Evolutionary conservation across 148 eudicot genomes (phyloP).

Genomic region (Cornus florida): DNA sequence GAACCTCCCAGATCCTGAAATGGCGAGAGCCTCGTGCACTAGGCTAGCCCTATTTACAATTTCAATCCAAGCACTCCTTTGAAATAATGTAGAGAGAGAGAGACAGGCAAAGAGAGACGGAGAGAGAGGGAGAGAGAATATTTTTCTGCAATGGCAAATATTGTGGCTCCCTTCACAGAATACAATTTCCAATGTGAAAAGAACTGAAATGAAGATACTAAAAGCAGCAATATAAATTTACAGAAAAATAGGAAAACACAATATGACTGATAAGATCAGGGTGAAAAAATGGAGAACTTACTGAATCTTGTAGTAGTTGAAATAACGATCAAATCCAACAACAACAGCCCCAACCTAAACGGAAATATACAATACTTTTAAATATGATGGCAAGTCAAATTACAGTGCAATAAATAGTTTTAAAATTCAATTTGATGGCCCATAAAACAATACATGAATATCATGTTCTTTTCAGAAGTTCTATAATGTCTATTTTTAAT

Average conservation of each 20-base stretch:
- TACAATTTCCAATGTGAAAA: neutral
- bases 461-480: neutral
- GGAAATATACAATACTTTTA: conserved; percentile 7
- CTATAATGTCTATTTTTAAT: neutral
- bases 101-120: too few species aligned
- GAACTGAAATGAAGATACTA: neutral
- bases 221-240: neutral
- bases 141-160: neutral
- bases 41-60: too few species aligned
- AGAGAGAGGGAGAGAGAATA: neutral
- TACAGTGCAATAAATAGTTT: neutral
- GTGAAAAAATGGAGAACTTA: conserved; percentile 38
- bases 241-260: neutral
- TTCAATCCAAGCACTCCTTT: too few species aligned
- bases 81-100: neutral
- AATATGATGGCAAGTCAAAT: conserved; percentile 3
- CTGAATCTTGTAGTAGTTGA: conserved; percentile 95
- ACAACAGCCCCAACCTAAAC: conserved; percentile 97
- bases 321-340: conserved; percentile 95
- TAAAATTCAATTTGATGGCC: neutral
- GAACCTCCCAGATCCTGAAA: too few species aligned
- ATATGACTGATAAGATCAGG: neutral
- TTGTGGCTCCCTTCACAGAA: neutral
- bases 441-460: neutral
- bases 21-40: too few species aligned